These are phyloP conservation scores for Podospora pseudopauciseta DNA, from an alignment of 495 filamentous ascomycete genomes.

Conservation along the genomic window DNA sequence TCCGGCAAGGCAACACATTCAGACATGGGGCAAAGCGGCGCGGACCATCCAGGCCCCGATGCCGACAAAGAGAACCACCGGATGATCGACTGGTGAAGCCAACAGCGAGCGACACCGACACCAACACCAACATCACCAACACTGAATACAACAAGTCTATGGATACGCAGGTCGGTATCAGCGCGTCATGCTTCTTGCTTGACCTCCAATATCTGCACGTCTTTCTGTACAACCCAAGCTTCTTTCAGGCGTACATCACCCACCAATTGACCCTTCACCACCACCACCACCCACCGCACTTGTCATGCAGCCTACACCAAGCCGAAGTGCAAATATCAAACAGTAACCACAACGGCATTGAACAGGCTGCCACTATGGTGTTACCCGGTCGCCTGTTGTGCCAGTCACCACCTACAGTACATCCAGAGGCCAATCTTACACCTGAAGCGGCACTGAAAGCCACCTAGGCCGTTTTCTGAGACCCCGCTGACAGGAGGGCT, in stretches of 20 bases:
- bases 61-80: neutral
- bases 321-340: constrained; percentile 19
- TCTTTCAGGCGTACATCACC: constrained; percentile 25
- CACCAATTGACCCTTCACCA: constrained; percentile 21
- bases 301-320: constrained; percentile 19
- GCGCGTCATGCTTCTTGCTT: constrained; percentile 21
- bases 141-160: neutral
- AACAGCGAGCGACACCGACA: neutral
- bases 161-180: constrained; percentile 6
- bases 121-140: constrained; percentile 5
- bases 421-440: constrained; percentile 1
- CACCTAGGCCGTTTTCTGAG: constrained; percentile 6
- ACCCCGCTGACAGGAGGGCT: constrained; percentile 11
- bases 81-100: neutral
- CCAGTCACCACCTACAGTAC: neutral
- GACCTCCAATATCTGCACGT: constrained; percentile 25
- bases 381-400: constrained; percentile 1
- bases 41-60: neutral
- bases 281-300: constrained; percentile 1
- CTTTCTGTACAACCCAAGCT: constrained; percentile 27
- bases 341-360: constrained; percentile 9
- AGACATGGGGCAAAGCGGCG: neutral
- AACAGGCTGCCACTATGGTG: constrained; percentile 11
- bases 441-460: constrained; percentile 4
- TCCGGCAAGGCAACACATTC: neutral